Evolutionary conservation across 257 asterid genomes (phyloP).

Genomic region (Solanum ossicruentum): DNA sequence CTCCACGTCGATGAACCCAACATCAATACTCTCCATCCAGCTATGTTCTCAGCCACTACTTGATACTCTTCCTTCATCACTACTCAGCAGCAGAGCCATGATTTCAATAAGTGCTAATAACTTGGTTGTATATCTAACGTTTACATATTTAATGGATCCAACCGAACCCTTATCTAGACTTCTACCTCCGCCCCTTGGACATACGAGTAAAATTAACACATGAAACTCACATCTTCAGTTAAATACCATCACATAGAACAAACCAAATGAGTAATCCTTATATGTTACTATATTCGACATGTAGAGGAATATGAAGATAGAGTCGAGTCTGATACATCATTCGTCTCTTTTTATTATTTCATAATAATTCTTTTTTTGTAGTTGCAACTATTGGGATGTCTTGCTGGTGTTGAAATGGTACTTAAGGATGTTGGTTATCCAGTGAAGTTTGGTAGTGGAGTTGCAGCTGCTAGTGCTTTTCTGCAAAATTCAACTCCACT

Average conservation of each 20-base stretch:
- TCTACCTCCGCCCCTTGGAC: not conserved
- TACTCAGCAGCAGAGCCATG: not conserved
- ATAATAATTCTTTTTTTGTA: conserved; percentile 4
- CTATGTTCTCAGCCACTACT: not conserved
- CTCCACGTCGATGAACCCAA: not conserved
- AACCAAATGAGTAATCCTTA: not conserved
- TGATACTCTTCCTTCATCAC: not conserved
- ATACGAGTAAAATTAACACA: not conserved
- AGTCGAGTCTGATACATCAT: not conserved
- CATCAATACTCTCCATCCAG: not conserved
- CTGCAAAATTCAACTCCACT: conserved; percentile 80
- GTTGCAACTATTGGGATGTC: conserved; percentile 95
- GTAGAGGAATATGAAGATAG: not conserved
- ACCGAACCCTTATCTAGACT: not conserved
- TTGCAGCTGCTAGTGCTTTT: conserved; percentile 81
- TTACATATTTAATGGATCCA: not conserved
- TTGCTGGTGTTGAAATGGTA: conserved; percentile 98
- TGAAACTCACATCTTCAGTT: not conserved
- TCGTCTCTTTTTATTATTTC: not conserved
- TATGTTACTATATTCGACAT: not conserved
- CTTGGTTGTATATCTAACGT: not conserved
- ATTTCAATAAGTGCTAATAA: not conserved
- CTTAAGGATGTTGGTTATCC: conserved; percentile 92
- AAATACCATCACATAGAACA: not conserved
- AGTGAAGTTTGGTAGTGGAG: conserved; percentile 85